Base-by-base conservation (phyloP, 495 filamentous ascomycete genomes). In the Neurospora discreta region DNA sequence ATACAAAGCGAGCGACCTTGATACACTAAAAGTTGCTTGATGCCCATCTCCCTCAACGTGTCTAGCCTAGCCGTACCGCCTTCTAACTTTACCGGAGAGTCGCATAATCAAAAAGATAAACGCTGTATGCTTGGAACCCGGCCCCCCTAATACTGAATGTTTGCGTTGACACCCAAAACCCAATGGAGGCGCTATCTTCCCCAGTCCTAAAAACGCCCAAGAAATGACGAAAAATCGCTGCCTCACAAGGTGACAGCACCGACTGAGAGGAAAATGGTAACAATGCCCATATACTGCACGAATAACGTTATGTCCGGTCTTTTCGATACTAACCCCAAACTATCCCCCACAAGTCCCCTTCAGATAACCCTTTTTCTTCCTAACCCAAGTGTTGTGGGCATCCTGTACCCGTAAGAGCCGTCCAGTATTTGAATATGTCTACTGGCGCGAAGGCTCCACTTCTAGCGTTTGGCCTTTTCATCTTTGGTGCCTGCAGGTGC, bases 401-500 rank as follows among this genome's bases (percentile, higher is more conserved):
- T 33, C 52, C 52, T 60, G 52, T 15, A 60, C 52, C 52, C 52
- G 13, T 60, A 60, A 65, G 52, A 33, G 52, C 52, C 7, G 26
- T 33, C 52, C 26, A 33, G 52, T 65, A 9, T 65, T 36, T 33
- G 15, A 65, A 65, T 18, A 4, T 18, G 6, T 65, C 33, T 65
- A 33, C 26, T 65, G 52, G 52, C 26, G 26, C 52, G 52, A 33
- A 65, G 26, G 15, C 52, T 65, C 52, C 30, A 36, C 52, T 36
- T 65, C 52, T 65, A 65, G 52, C 52, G 52, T 65, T 65, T 65
- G 26, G 52, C 26, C 52, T 65, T 65, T 7, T 65, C 52, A 36
- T 65, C 52, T 36, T 65, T 65, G 52, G 26, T 33, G 26, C 52
- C 46, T 30, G 78, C 73, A n/a, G 79, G 72, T 39, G 78, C 71